phyloP scores from a whole-genome alignment of 441 rosid species.

The Mallotus repandus region DNA sequence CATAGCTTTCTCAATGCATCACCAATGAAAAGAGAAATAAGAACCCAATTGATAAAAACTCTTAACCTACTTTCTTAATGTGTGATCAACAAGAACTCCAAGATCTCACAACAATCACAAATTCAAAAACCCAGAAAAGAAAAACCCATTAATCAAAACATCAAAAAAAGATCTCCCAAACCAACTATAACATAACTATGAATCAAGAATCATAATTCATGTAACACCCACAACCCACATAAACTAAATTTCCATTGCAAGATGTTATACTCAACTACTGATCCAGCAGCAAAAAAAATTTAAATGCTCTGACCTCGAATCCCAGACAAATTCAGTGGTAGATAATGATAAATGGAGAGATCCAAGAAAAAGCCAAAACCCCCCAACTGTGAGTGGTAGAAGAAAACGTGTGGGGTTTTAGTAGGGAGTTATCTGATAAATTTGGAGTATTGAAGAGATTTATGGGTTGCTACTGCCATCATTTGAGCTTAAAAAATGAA shows the following conservation, averaged over 20 bases:
- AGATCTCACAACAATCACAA: neutral
- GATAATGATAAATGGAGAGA: neutral
- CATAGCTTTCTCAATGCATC: neutral
- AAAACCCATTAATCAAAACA: slow-evolving; percentile 31
- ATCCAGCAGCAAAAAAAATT: too few relatives aligned
- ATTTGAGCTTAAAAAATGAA: slow-evolving; percentile 12
- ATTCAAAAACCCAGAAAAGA: too few relatives aligned
- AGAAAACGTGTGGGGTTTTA: neutral
- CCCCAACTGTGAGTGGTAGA: neutral
- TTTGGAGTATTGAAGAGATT: slow-evolving; percentile 4
- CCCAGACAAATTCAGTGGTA: neutral
- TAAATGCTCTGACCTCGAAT: slow-evolving; percentile 1
- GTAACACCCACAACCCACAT: slow-evolving; percentile 13
- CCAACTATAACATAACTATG: neutral
- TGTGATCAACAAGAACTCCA: slow-evolving; percentile 2
- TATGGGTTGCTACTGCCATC: neutral
- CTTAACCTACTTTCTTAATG: neutral
- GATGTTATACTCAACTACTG: neutral
- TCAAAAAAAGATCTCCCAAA: neutral
- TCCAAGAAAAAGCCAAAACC: slow-evolving; percentile 12
- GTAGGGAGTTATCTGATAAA: neutral
- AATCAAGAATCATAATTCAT: slow-evolving; percentile 1
- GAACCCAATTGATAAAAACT: slow-evolving; percentile 19
- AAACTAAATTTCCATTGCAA: neutral
- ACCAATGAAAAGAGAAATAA: neutral